Evolutionary conservation across 768 basidiomycete genomes (phyloP).

Genomic region (Mycena rebaudengoi): DNA sequence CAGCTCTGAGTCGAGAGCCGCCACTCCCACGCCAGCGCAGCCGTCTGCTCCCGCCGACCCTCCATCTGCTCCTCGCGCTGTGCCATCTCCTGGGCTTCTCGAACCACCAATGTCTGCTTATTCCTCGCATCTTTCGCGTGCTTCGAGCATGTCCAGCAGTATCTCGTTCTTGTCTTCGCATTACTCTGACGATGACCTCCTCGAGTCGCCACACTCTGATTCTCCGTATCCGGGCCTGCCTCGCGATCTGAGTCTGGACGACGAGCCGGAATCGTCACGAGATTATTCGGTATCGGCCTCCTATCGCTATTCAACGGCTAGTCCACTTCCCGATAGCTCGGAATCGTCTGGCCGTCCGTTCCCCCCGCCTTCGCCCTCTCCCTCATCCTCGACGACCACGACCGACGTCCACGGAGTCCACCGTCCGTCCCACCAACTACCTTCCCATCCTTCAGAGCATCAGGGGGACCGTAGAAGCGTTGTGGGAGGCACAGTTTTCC

Average conservation of each 20-base stretch:
- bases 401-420: slow-evolving; percentile 32
- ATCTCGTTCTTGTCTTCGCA: slow-evolving; percentile 62
- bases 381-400: slow-evolving; percentile 46
- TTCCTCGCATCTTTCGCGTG: slow-evolving; percentile 38
- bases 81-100: slow-evolving; percentile 7
- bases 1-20: slow-evolving; percentile 20
- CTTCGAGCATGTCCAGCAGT: slow-evolving; percentile 52
- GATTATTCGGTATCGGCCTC: slow-evolving; percentile 47
- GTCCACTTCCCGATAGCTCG: slow-evolving; percentile 27
- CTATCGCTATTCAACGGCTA: slow-evolving; percentile 33
- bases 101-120: slow-evolving; percentile 26
- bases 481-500: slow-evolving; percentile 70
- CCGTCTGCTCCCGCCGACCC: slow-evolving; percentile 27
- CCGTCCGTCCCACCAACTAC: slow-evolving; percentile 44
- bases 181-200: slow-evolving; percentile 76
- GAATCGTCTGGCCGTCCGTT: slow-evolving; percentile 29
- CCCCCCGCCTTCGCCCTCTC: slow-evolving; percentile 47
- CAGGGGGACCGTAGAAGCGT: slow-evolving; percentile 62
- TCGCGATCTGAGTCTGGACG: slow-evolving; percentile 1
- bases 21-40: slow-evolving; percentile 24
- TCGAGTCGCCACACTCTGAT: slow-evolving; percentile 39
- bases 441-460: slow-evolving; percentile 5
- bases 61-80: background rate
- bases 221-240: slow-evolving; percentile 19
- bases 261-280: slow-evolving; percentile 15